Evolutionary conservation across 345 rosid genomes (phyloP).

Genomic region (Schrenkiella parvula): DNA sequence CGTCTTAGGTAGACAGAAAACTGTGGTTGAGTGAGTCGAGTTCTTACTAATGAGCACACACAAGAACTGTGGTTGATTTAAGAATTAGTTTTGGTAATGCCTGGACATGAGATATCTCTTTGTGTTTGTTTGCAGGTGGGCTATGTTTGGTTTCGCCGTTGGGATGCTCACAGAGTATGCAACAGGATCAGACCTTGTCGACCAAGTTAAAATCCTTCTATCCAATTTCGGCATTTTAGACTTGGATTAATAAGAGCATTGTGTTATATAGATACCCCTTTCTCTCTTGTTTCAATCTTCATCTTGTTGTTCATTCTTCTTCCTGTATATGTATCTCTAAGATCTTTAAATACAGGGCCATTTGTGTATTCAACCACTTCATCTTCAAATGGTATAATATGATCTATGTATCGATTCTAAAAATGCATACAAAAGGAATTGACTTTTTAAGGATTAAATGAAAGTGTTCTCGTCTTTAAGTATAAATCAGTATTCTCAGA

Average conservation of each 20-base stretch:
- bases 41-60: background rate
- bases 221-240: constrained; percentile 85
- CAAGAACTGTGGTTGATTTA: background rate
- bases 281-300: constrained; percentile 3
- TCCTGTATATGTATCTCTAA: constrained; percentile 32
- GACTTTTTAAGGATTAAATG: background rate
- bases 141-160: constrained; percentile 91
- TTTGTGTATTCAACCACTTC: constrained; percentile 23
- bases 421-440: constrained; percentile 5
- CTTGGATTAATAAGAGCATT: constrained; percentile 48
- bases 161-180: constrained; percentile 94
- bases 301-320: constrained; percentile 6
- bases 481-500: background rate
- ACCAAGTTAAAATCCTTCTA: constrained; percentile 84
- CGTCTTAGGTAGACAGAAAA: background rate
- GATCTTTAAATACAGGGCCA: constrained; percentile 23
- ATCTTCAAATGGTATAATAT: constrained; percentile 21
- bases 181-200: constrained; percentile 86
- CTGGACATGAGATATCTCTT: background rate
- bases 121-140: constrained; percentile 54
- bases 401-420: constrained; percentile 4
- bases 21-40: background rate
- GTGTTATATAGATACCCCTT: background rate
- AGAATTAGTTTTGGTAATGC: background rate
- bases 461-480: background rate